Evolutionary conservation across 2,329 filamentous ascomycete genomes (phyloP), one percentile per base, ranked within the genome.

Genomic region (Phyllosticta capitalensis): DNA sequence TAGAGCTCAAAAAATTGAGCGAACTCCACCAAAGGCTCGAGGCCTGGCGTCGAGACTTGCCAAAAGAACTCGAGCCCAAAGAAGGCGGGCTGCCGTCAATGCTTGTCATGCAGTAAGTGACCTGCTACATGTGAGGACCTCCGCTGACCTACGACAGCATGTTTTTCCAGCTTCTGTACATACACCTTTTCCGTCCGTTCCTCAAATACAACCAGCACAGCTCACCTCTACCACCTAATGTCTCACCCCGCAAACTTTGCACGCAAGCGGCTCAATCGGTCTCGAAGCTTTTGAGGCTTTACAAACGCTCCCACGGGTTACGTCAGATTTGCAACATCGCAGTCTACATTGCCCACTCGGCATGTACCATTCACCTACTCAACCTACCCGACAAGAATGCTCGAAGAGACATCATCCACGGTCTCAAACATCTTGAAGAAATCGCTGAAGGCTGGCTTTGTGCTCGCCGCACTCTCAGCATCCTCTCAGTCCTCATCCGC

Each of bases 311-410:
- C 1, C 95, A 96, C 72, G 90, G 92, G 9, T 76, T 97, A 12
- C 85, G 90, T 4, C 92, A 97, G 70, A 96, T 99, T 33, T 95
- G 90, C 75, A 97, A 97, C 68, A 90, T 97, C 66, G 92, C 89
- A 2, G 91, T 97, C 0, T 99, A 99, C 72, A 96, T 97, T 74
- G 82, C 89, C 0, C 92, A 97, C 71, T 94, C 90, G 4, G 92
- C 94, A 28, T 96, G 91, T 70, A 96, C 91, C 0, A 95, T 97
- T 48, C 94, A 97, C 67, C 77, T 99, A 20, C 83, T 99, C 38
- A 96, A 96, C 65, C 78, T 97, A 1, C 92, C 92, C 0, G 92
- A 96, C 66, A 96, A 94, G 75, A 94, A 89, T 28, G 90, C 94
- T 4, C 87, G 85, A 67, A 80, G 92, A 66, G 92, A 97, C 71